A percentile compares a stretch with the other conserved stretches of the same genome.
Conservation (phyloP, 176 grass and related monocot species). For the Tillandsia leiboldiana region DNA sequence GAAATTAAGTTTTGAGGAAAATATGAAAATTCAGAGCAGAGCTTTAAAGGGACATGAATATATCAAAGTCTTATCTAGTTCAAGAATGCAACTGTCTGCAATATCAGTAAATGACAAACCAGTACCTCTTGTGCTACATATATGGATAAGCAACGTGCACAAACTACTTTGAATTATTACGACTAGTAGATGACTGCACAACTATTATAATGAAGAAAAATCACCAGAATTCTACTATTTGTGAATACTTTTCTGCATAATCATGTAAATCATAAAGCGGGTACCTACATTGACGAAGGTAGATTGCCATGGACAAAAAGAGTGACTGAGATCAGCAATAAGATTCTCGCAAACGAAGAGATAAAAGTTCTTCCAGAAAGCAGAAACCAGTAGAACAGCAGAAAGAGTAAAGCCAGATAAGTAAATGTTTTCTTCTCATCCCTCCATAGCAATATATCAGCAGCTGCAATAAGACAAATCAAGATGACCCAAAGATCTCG, state of each 20-base stretch:
- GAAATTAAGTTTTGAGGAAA: too few species aligned
- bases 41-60: too few species aligned
- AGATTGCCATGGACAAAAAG: slow-evolving; percentile 81
- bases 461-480: slow-evolving; percentile 38
- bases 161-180: background rate
- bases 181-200: background rate
- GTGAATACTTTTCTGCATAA: background rate
- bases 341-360: slow-evolving; percentile 58
- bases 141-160: background rate
- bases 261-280: slow-evolving; percentile 14
- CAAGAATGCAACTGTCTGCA: background rate
- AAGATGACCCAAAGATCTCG: slow-evolving; percentile 9
- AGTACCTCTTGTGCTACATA: background rate
- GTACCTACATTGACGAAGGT: slow-evolving; percentile 47
- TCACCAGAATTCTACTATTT: background rate
- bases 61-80: background rate
- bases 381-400: slow-evolving; percentile 94
- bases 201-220: background rate
- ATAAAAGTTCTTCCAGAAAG: slow-evolving; percentile 88
- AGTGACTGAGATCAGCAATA: slow-evolving; percentile 56
- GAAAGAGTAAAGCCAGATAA: slow-evolving; percentile 51
- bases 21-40: too few species aligned
- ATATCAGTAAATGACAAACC: background rate
- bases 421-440: slow-evolving; percentile 96
- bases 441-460: slow-evolving; percentile 93